Percentiles rank a stretch among this genome's conserved stretches.
Conservation (phyloP, 805 yeast genomes). For the Zygoascus flipseniorum region DNA sequence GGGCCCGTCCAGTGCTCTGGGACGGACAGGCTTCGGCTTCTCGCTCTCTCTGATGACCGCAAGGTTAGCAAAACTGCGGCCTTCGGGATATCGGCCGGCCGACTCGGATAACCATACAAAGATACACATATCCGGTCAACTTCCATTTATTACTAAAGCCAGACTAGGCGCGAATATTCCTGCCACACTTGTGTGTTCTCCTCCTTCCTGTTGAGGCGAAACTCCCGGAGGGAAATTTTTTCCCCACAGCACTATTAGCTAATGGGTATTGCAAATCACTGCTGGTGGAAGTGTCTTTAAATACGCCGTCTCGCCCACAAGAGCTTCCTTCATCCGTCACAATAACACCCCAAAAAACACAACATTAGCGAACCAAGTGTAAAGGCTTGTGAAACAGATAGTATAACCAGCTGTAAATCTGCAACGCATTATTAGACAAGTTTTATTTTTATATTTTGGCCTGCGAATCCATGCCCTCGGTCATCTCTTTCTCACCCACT, state of each 20-base stretch:
- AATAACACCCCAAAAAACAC: neutral
- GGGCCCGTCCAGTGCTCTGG: neutral
- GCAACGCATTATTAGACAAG: neutral
- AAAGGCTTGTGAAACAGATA: neutral
- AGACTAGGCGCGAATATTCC: neutral
- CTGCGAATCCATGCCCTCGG: neutral
- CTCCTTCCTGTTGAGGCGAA: neutral
- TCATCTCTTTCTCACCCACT: neutral
- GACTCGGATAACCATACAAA: too few relatives aligned
- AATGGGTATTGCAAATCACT: neutral
- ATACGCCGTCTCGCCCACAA: neutral
- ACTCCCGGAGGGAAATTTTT: neutral
- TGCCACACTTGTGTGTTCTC: neutral
- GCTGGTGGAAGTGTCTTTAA: neutral
- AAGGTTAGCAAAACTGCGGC: neutral
- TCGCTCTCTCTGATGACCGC: neutral
- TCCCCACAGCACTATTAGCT: neutral
- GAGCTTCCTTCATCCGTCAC: neutral
- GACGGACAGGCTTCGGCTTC: too few relatives aligned
- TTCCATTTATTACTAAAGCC: neutral
- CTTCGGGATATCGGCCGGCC: too few relatives aligned
- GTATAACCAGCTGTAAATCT: neutral
- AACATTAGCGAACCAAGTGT: neutral
- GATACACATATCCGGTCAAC: too few relatives aligned
- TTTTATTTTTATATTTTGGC: neutral